Evolutionary conservation across 2,329 filamentous ascomycete genomes (phyloP).

Genomic region (Berkeleyomyces basicola): DNA sequence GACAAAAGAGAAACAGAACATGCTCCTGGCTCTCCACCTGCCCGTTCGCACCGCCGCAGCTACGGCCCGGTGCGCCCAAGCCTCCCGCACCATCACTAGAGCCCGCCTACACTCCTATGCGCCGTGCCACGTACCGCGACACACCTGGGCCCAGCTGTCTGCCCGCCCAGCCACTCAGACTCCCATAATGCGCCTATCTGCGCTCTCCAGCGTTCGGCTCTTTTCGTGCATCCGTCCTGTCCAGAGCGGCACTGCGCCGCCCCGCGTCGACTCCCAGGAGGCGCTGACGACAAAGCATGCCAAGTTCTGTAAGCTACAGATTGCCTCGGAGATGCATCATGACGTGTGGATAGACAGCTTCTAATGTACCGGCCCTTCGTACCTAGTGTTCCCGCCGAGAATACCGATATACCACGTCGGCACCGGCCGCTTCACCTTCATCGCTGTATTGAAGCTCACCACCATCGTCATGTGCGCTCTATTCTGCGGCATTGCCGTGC

Average conservation of each 20-base stretch:
- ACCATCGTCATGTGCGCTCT: constrained; percentile 53
- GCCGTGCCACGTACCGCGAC: background rate
- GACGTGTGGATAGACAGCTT: background rate
- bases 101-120: background rate
- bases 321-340: background rate
- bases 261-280: background rate
- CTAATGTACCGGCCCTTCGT: too few species aligned
- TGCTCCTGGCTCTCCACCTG: background rate
- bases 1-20: background rate
- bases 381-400: constrained; percentile 34
- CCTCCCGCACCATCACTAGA: background rate
- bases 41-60: background rate
- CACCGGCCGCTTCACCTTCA: constrained; percentile 45
- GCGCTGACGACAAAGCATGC: background rate
- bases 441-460: constrained; percentile 55
- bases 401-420: constrained; percentile 64
- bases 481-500: constrained; percentile 47
- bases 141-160: background rate
- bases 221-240: background rate
- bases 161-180: background rate
- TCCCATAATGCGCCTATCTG: background rate
- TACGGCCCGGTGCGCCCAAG: background rate
- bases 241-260: background rate
- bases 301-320: background rate
- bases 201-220: background rate